A percentile compares a stretch with the other conserved stretches of the same genome.
These are phyloP conservation scores for Anaeramoeba flamelloides DNA, from an alignment of 78 protist species.

Conservation along the genomic window DNA sequence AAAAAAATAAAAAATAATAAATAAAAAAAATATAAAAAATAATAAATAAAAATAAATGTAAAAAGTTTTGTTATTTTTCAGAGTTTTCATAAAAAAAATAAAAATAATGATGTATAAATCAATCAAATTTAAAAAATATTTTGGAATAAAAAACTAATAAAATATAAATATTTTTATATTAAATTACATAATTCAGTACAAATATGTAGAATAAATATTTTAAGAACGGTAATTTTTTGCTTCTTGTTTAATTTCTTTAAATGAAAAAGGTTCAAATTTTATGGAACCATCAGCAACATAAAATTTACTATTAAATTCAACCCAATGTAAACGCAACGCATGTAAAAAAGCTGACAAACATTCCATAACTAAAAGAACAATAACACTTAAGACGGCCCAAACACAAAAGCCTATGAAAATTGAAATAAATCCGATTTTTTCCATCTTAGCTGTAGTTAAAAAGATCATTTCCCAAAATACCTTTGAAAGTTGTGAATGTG, in stretches of 20 bases:
- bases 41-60: no score
- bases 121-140: not conserved
- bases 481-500: slow-evolving; percentile 66
- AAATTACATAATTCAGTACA: not conserved
- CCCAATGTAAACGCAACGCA: slow-evolving; percentile 98
- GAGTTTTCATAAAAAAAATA: not conserved
- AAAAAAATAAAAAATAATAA: no score
- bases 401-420: slow-evolving; percentile 37
- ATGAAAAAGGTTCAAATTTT: not conserved
- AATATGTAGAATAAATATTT: not conserved
- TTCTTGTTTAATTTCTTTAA: not conserved
- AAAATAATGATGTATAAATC: not conserved
- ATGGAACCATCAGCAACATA: not conserved
- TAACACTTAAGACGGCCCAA: slow-evolving; percentile 79
- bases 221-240: not conserved
- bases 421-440: not conserved
- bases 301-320: slow-evolving; percentile 2
- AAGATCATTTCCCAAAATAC: not conserved
- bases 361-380: slow-evolving; percentile 91
- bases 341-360: slow-evolving; percentile 96
- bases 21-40: no score
- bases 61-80: not conserved
- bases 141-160: not conserved
- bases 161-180: not conserved
- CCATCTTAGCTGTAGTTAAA: not conserved